Base-by-base conservation (phyloP, 805 yeast species). In the Lipomyces orientalis region DNA sequence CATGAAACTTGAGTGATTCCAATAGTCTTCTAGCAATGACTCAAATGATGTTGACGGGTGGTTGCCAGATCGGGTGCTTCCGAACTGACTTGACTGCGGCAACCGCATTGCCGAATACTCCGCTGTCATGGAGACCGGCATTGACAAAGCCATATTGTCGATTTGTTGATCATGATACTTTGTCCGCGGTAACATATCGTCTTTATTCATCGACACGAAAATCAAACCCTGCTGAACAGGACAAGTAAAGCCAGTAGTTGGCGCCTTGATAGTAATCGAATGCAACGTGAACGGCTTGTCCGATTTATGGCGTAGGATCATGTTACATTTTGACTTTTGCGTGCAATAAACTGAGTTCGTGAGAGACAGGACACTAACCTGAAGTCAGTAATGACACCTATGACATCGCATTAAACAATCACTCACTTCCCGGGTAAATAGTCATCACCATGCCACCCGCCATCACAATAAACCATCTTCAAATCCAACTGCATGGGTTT, bases 361-460 rank as follows among this genome's bases (percentile, higher is more conserved):
- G 2, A 61, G 46, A 14, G 59, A 43, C n/a, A 68, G 46, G 12
- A 56, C 65, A 54, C 66, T 64, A 52, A 33, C 2, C 46, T 12
- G 55, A 54, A 16, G 31, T 43, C n/a, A 33, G 25, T 49, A 16
- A 19, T 35, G n/a, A 43, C 39, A n/a, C 14, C 22, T 35, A 14
- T 33, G 52, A 22, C 1, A 16, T 37, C 14, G 34, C 43, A 10
- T 9, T 35, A 22, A 29, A 49, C 16, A 8, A 16, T 4, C 34
- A 35, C 72, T 31, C 55, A 68, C 67, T 71, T 70, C 39, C 58
- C 58, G 29, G 71, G 69, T 6, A 55, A 52, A 49, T 65, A 67
- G 39, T 60, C 66, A 37, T 68, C 73, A 12, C 68, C 66, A 46
- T 68, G 68, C 73, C 70, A 64, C 10, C 73, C 71, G 8, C 73